Evolutionary conservation across 139 green algal genomes (phyloP).

Genomic region (Trebouxia sp.): DNA sequence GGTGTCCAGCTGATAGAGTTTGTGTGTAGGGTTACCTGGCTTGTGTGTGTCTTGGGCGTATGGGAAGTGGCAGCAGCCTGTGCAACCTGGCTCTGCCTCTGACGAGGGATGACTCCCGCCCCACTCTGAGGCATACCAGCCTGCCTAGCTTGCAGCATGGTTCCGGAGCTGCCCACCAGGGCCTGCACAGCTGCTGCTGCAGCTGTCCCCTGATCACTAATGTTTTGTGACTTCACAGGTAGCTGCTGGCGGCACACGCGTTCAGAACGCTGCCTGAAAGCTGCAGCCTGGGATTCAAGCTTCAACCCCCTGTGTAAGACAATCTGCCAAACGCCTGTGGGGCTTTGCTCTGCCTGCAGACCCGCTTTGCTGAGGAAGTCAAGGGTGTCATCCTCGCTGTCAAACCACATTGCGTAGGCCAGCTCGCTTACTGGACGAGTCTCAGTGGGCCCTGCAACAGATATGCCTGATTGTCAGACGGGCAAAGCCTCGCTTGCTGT

Average conservation of each 20-base stretch:
- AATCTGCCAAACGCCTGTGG: background rate
- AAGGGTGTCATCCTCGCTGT: background rate
- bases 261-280: background rate
- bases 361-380: background rate
- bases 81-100: too few relatives aligned
- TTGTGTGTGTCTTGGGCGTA: too few relatives aligned
- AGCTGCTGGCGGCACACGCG: background rate
- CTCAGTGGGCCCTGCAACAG: conserved; percentile 1
- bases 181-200: background rate
- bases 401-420: conserved; percentile 11
- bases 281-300: background rate
- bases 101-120: too few relatives aligned
- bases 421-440: background rate
- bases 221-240: background rate
- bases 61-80: too few relatives aligned
- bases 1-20: too few relatives aligned
- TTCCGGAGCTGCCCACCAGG: background rate
- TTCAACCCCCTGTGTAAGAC: background rate
- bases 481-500: too few relatives aligned
- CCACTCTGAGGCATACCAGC: too few relatives aligned
- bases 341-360: background rate
- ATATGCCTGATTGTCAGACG: background rate
- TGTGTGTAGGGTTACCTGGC: too few relatives aligned
- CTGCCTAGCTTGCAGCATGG: conserved; percentile 8
- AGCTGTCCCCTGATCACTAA: background rate